phyloP scores from a whole-genome alignment of 345 rosid species.

The Lenwebbia sp. region DNA sequence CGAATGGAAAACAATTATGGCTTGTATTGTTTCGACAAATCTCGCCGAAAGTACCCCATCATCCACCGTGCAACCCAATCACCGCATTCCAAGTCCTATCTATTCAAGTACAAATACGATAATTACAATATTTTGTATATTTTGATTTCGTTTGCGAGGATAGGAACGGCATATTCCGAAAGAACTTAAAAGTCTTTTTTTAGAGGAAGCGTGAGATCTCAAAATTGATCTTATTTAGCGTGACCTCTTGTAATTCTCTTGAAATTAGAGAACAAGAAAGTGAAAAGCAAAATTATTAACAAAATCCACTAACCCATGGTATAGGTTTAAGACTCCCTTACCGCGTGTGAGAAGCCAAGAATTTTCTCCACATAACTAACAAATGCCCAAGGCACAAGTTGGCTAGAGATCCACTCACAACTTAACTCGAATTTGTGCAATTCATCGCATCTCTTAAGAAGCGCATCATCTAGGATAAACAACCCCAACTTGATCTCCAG shows the following conservation, averaged over 20 bases:
- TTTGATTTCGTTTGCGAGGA: neutral
- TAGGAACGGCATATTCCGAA: neutral
- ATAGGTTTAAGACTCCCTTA: neutral
- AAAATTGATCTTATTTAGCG: neutral
- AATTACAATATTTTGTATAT: no score
- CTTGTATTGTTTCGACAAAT: no score
- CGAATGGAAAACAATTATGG: no score
- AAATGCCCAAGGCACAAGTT: no score
- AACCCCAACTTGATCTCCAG: no score
- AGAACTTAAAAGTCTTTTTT: neutral
- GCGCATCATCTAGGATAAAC: no score
- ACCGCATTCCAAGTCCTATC: no score
- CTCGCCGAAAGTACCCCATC: no score
- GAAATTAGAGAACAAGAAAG: neutral
- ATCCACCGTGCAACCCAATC: no score
- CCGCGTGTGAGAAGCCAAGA: neutral
- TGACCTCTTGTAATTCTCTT: neutral
- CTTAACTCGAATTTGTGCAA: neutral
- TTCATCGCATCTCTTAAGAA: neutral
- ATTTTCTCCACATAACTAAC: no score
- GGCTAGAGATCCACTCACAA: no score
- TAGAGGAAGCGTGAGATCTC: neutral
- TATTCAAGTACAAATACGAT: no score
- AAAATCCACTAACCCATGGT: neutral
- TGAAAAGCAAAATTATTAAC: neutral